Evolutionary conservation across 1,139 yeast species (phyloP).

Genomic region (Lodderomyces pseudojiufengensis): DNA sequence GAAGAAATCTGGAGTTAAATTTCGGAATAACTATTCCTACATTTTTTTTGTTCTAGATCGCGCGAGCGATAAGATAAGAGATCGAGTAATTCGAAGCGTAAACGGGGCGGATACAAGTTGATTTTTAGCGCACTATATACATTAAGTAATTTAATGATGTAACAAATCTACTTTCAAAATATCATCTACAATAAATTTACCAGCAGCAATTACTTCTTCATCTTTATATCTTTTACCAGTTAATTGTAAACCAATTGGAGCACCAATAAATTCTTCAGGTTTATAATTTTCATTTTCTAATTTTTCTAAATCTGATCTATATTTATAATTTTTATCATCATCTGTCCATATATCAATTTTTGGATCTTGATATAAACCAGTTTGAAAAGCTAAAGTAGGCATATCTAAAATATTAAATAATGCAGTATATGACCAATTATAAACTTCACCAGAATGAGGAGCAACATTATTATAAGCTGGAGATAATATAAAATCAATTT

Average conservation of each 20-base stretch:
- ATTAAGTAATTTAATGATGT: constrained; percentile 11
- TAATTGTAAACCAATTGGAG: constrained; percentile 42
- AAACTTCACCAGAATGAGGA: constrained; percentile 60
- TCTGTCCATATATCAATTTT: constrained; percentile 38
- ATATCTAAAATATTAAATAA: constrained; percentile 63
- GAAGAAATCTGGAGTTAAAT: neutral
- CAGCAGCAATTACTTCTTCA: constrained; percentile 42
- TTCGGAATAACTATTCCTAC: neutral
- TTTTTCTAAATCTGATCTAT: constrained; percentile 44
- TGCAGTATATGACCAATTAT: constrained; percentile 75
- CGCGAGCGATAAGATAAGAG: neutral
- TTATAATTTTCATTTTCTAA: constrained; percentile 34
- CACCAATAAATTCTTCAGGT: constrained; percentile 34
- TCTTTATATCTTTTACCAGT: constrained; percentile 38
- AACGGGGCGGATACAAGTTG: neutral
- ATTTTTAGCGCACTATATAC: too few species aligned
- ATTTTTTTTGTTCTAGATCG: neutral
- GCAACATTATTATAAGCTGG: constrained; percentile 75
- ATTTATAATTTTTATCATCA: constrained; percentile 23
- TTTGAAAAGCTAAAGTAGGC: constrained; percentile 59
- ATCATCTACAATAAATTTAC: constrained; percentile 31
- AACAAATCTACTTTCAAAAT: constrained; percentile 23
- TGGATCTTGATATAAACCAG: constrained; percentile 59
- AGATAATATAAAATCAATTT: constrained; percentile 63
- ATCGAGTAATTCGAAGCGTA: neutral